Base-by-base conservation (phyloP, 1,139 yeast genomes). In the Suhomyces ambrosiae region DNA sequence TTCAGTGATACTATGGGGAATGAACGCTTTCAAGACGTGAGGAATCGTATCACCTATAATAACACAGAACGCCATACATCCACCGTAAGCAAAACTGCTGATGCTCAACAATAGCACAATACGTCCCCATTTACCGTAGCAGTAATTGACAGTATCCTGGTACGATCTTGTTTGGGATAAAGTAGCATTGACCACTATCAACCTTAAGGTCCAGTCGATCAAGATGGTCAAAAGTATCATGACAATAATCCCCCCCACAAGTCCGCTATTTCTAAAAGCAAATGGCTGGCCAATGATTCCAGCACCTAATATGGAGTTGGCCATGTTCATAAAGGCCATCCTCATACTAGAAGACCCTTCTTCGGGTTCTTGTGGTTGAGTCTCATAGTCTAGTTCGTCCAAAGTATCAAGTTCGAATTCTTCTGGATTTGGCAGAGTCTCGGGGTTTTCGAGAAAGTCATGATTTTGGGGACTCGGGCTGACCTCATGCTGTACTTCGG, bases 301-400 rank as follows among this genome's bases (percentile, higher is more conserved):
- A 0, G 97, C 97, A 0, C 97, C 97, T 10, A 90, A 69, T 42
- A 89, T 90, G 11, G 87, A 84, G 61, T 90, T 90, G 15, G 97
- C 95, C 96, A 90, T 89, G 60, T 90, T 90, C 95, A 90, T 86
- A 54, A 90, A 89, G 9, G 97, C 97, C 89, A 86, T 85, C 45
- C 76, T 76, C 75, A 89, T 72, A 44, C 67, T 74, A n/a, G 78
- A 67, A 31, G 71, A 58, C 4, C 74, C 50, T 14, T 39, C 49
- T 14, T 40, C 45, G 7, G 35, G 36, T 7, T 33, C 16, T 9
- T 30, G 13, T 13, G 32, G 29, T 9, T 16, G 33, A 3, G 25
- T 19, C 27, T 42, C 46, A 17, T 36, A 43, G 40, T 49, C 52
- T 26, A 41, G 45, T 11, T 48, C 47, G 5, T 48, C 53, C 25